Conservation (phyloP, 225 moss, liverwort and hornwort species). For the Pleurozium schreberi region DNA sequence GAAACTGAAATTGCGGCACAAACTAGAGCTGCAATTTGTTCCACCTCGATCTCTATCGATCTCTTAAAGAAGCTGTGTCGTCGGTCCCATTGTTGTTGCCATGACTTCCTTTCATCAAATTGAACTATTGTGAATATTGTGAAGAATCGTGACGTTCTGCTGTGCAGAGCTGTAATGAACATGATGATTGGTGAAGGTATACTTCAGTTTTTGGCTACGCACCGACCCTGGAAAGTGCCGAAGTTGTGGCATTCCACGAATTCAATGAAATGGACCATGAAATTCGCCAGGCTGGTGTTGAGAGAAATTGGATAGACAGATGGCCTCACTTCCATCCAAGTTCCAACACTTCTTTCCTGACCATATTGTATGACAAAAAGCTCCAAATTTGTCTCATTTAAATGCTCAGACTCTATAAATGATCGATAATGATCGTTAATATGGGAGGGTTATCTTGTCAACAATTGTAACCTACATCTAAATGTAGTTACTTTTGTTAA, state of each 20-base stretch:
- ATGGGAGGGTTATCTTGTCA: not conserved
- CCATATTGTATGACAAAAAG: too few relatives aligned
- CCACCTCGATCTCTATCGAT: not conserved
- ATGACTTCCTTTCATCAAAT: not conserved
- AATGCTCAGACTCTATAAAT: not conserved
- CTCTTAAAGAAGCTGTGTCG: not conserved
- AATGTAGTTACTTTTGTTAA: too few relatives aligned
- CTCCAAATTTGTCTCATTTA: not conserved
- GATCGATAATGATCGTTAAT: not conserved
- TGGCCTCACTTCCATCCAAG: too few relatives aligned
- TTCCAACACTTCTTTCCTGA: too few relatives aligned
- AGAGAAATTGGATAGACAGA: not conserved
- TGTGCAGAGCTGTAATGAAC: not conserved
- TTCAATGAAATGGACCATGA: not conserved
- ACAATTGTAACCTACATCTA: not conserved
- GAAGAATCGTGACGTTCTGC: not conserved
- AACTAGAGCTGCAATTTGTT: not conserved
- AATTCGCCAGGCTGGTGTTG: not conserved
- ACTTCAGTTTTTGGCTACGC: not conserved
- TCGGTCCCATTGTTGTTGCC: not conserved
- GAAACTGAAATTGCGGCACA: not conserved
- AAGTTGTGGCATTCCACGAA: not conserved
- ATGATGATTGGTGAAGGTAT: not conserved
- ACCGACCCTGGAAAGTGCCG: not conserved
- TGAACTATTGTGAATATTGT: not conserved